Base-by-base conservation (phyloP, 2,329 filamentous ascomycete species). In the Exophiala sp. region DNA sequence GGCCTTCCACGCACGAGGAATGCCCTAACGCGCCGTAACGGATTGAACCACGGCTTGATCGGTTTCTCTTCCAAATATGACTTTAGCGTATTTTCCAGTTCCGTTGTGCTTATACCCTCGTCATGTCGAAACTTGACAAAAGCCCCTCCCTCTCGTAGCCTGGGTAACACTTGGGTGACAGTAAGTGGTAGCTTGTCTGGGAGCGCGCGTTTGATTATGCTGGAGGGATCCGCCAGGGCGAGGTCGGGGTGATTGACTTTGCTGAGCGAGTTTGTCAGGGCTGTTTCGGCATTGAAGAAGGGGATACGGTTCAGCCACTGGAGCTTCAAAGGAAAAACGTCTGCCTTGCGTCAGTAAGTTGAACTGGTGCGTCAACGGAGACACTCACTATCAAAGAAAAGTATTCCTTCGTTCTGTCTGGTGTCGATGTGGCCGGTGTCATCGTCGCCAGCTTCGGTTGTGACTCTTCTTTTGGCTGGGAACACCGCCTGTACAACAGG, bases 21-120 rank as follows among this genome's bases (percentile, higher is more conserved):
- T 2, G 82, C 81, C 42, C 80, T 78, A 49, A 95, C 83, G 11
- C 77, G 71, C 18, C 80, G 76, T 57, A 95, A 83, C 0, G 89
- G 89, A 59, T 84, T 94, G 73, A 93, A 96, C 86, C 90, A 95
- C 2, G 91, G 90, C 53, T 82, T 87, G 30, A 95, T 79, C 0
- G 84, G 85, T 13, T 83, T 76, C 52, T 88, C 74, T 49, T 77
- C 71, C 1, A 97, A 73, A 56, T 84, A 77, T 24, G 79, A 70
- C 19, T 77, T 71, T 2, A 95, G 70, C 2, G 73, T 74, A 16
- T 72, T 74, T 69, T 83, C 81, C 11, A 88, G 73, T 22, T 81
- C 76, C 16, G 72, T 70, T 2, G 75, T 65, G 8, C 69, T 66
- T 3, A 74, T 63, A 8, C 67, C 65, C 14, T 70, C 60, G 59